Percentiles rank a stretch among this genome's conserved stretches.
phyloP scores from a whole-genome alignment of 192 early-diverging fungal genomes.

The Fimicolochytrium jonesii region DNA sequence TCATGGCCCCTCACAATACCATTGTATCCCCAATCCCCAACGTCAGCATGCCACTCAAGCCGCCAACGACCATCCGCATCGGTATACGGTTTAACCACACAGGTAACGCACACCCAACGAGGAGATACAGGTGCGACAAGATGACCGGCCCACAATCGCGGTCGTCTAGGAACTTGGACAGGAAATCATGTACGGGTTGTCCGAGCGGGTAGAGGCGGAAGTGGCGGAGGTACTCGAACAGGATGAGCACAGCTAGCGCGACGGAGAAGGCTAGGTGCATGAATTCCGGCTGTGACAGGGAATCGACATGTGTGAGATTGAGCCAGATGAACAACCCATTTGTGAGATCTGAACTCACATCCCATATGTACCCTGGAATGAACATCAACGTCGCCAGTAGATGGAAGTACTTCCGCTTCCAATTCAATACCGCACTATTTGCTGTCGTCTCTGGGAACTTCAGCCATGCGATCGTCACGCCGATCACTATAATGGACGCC shows the following conservation, averaged over 20 bases:
- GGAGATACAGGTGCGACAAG: slow-evolving; percentile 82
- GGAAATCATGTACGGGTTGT: slow-evolving; percentile 60
- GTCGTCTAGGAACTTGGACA: slow-evolving; percentile 77
- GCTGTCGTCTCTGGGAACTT: slow-evolving; percentile 3
- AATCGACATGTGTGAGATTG: background rate
- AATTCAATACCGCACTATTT: slow-evolving; percentile 23
- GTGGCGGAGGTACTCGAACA: slow-evolving; percentile 75
- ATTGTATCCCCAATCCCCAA: slow-evolving; percentile 88
- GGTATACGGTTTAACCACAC: slow-evolving; percentile 74
- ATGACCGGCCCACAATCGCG: slow-evolving; percentile 81
- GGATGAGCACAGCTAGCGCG: slow-evolving; percentile 66
- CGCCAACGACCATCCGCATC: slow-evolving; percentile 21
- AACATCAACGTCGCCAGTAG: slow-evolving; percentile 80
- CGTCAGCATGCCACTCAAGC: slow-evolving; percentile 76
- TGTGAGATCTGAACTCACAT: slow-evolving; percentile 40
- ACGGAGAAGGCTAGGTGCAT: slow-evolving; percentile 80
- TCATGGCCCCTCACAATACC: too few relatives aligned
- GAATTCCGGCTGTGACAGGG: slow-evolving; percentile 51
- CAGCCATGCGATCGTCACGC: slow-evolving; percentile 30
- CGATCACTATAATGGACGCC: slow-evolving; percentile 36
- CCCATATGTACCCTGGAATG: slow-evolving; percentile 69
- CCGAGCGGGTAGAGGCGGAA: slow-evolving; percentile 68
- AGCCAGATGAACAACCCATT: background rate
- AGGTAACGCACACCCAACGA: slow-evolving; percentile 85
- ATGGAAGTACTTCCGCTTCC: slow-evolving; percentile 82